Conservation (phyloP, 148 eudicot genomes). For the Beta vulgaris region DNA sequence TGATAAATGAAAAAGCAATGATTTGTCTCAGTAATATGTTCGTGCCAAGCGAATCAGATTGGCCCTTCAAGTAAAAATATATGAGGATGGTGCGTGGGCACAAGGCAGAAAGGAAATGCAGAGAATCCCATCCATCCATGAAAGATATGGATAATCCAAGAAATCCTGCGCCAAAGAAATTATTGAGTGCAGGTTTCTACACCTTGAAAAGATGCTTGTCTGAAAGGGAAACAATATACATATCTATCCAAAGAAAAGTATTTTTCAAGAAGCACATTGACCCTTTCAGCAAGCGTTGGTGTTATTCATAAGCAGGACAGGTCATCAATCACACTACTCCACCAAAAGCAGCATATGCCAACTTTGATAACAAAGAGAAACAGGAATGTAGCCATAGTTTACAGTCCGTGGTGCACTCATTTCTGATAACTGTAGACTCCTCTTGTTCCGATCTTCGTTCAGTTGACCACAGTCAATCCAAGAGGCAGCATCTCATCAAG, state of each 20-base stretch:
- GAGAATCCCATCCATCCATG: conserved; percentile 62
- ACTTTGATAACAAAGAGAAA: neutral
- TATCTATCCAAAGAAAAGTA: conserved; percentile 22
- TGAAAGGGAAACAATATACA: conserved; percentile 38
- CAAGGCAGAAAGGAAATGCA: conserved; percentile 54
- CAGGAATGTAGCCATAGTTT: neutral
- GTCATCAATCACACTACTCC: neutral
- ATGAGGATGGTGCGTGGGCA: conserved; percentile 57
- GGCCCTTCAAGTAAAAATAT: conserved; percentile 57
- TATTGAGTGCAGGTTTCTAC: conserved; percentile 57
- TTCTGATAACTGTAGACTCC: neutral
- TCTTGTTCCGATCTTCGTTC: neutral
- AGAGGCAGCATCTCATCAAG: neutral
- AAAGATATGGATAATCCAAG: conserved; percentile 56
- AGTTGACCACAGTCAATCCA: neutral
- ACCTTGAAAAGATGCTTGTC: conserved; percentile 35
- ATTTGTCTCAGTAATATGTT: conserved; percentile 56
- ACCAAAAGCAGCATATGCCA: conserved; percentile 8
- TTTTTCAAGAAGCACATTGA: conserved; percentile 15
- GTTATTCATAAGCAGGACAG: conserved; percentile 5
- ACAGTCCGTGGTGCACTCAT: neutral
- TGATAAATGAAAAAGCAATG: conserved; percentile 75
- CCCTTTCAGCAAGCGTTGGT: conserved; percentile 10
- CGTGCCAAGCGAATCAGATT: conserved; percentile 67
- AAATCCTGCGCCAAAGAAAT: conserved; percentile 81